Percentiles rank a stretch among this genome's conserved stretches.
phyloP scores from a whole-genome alignment of 169 alveolate species.

The Plasmodium falciparum region DNA sequence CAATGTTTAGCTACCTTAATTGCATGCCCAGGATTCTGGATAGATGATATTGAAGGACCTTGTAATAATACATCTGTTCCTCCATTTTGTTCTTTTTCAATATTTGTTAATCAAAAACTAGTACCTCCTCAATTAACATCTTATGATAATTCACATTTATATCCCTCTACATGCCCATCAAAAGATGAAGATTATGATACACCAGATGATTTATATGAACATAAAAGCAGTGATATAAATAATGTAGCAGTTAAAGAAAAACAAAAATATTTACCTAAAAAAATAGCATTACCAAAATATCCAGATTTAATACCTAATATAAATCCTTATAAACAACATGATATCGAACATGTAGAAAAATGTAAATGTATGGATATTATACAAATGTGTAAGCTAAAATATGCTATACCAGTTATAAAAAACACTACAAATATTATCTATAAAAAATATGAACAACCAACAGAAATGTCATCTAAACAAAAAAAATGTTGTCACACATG shows the following conservation, averaged over 20 bases:
- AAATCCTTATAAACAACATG: conserved; percentile 3
- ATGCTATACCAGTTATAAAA: conserved; percentile 40
- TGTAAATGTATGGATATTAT: conserved; percentile 37
- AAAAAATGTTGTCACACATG: conserved; percentile 38
- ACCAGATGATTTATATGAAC: conserved; percentile 47
- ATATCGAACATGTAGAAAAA: background rate
- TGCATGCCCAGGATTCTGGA: conserved; percentile 92
- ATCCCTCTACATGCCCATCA: conserved; percentile 86
- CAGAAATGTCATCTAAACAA: conserved; percentile 9
- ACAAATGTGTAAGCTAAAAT: conserved; percentile 8
- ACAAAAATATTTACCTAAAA: conserved; percentile 6
- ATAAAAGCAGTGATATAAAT: background rate
- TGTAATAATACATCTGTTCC: conserved; percentile 87
- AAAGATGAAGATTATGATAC: conserved; percentile 39
- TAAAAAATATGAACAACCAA: conserved; percentile 27
- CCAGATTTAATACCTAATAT: conserved; percentile 20
- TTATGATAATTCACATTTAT: conserved; percentile 86
- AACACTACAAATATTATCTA: conserved; percentile 3
- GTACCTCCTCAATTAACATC: conserved; percentile 90
- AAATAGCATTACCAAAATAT: conserved; percentile 9
- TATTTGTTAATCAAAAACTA: conserved; percentile 82
- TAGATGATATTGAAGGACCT: conserved; percentile 85
- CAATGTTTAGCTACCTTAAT: conserved; percentile 89
- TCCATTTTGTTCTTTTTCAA: conserved; percentile 90
- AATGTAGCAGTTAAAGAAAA: conserved; percentile 8